Evolutionary conservation across 2,329 filamentous ascomycete genomes (phyloP).

Genomic region (Pseudopyrenochaeta lycopersici): DNA sequence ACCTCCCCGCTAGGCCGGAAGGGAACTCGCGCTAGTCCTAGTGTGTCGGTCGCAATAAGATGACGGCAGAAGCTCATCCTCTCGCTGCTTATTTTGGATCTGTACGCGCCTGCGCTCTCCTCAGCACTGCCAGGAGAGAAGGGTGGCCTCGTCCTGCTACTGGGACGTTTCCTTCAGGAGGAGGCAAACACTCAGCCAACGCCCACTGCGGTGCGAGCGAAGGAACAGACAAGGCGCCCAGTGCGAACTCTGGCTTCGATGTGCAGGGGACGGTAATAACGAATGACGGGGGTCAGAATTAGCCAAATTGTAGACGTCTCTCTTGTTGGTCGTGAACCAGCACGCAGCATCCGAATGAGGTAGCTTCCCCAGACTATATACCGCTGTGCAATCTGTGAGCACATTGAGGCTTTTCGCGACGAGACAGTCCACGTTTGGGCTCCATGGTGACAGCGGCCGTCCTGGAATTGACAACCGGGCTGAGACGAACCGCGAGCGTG

Average conservation of each 20-base stretch:
- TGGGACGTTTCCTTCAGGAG: background rate
- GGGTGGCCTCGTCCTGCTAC: background rate
- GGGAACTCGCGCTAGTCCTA: slow-evolving; percentile 22
- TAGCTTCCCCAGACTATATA: slow-evolving; percentile 14
- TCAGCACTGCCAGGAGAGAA: slow-evolving; percentile 4
- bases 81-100: slow-evolving; percentile 15
- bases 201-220: background rate
- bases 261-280: slow-evolving; percentile 18
- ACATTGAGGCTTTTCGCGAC: slow-evolving; percentile 9
- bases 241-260: slow-evolving; percentile 1
- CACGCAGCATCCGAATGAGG: slow-evolving; percentile 8
- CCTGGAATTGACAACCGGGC: background rate
- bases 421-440: slow-evolving; percentile 1
- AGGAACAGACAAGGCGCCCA: slow-evolving; percentile 1
- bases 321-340: slow-evolving; percentile 14
- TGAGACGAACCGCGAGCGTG: slow-evolving; percentile 15
- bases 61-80: slow-evolving; percentile 16
- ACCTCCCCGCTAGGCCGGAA: slow-evolving; percentile 4
- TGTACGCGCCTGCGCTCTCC: slow-evolving; percentile 4
- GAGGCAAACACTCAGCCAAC: background rate
- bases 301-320: slow-evolving; percentile 12
- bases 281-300: slow-evolving; percentile 12
- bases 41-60: slow-evolving; percentile 18
- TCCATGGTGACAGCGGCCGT: background rate
- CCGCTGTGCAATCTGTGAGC: background rate